Conservation (phyloP, 2,329 filamentous ascomycete genomes). For the Alternaria conjuncta region DNA sequence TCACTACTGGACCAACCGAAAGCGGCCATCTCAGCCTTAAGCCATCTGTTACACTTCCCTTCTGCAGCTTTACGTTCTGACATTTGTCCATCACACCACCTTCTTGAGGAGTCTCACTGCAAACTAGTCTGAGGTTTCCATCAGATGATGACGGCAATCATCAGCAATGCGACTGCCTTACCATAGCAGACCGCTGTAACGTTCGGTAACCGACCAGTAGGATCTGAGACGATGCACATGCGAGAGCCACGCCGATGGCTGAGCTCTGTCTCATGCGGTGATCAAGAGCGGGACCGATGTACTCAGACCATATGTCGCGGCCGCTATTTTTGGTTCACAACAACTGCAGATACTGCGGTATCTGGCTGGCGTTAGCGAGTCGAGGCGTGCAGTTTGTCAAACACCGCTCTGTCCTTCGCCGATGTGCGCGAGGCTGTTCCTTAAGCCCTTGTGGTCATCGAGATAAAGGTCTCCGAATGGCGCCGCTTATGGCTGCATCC, state of each 20-base stretch:
- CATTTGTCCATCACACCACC: neutral
- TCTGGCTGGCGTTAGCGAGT: neutral
- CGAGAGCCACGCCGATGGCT: neutral
- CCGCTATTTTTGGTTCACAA: slow-evolving; percentile 19
- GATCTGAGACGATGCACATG: neutral
- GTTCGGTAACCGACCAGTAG: neutral
- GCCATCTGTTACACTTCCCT: neutral
- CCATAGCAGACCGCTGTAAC: neutral
- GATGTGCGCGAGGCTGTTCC: neutral
- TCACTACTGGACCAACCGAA: neutral
- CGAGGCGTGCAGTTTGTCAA: neutral
- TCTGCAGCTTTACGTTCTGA: neutral
- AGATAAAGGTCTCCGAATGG: neutral
- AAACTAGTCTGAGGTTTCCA: neutral
- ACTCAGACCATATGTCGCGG: neutral
- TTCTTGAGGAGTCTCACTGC: neutral
- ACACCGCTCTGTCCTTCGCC: neutral
- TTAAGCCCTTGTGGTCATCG: neutral
- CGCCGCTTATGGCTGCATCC: neutral
- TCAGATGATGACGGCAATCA: neutral
- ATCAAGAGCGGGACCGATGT: neutral
- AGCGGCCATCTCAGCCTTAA: neutral
- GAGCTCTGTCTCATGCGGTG: neutral
- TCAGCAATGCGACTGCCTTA: neutral
- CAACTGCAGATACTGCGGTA: neutral